Evolutionary conservation across 176 grass and related monocot species (phyloP), one percentile per base, ranked within the genome.

Genomic region (Olyra latifolia): DNA sequence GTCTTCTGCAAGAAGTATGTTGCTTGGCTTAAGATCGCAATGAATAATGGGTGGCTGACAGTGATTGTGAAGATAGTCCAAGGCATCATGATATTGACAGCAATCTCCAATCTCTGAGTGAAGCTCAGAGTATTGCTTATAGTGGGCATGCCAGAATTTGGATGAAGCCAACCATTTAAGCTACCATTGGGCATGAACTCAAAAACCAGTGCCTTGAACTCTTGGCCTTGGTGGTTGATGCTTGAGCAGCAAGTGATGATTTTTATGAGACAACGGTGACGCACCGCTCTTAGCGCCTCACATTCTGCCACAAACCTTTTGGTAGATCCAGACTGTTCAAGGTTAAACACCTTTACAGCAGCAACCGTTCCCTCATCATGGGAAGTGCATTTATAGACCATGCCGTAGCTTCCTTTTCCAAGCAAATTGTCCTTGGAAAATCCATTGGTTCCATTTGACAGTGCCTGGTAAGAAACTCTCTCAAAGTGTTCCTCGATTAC

Each of bases 11-110:
- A 89, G 80, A 72, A 89, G 80, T 28, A 87, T 69, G 5, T 87
- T 93, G 29, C 83, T 81, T n/a, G 83, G 84, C 48, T 87, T 93
- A 8, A 87, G 30, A 75, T 88, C 82, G 20, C 78, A 86, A 20
- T 88, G 90, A 20, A 83, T 59, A 8, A 87, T 76, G 57, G 90
- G 62, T 67, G 83, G 77, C 11, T 76, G n/a, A 30, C 68, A 56
- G 9, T 77, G 71, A 9, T 76, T 67, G 1, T 76, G 81, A 56
- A 83, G 80, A 75, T 83, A 83, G 14, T 74, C 59, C 46, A 74
- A 12, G 27, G 70, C 32, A 55, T 74, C 12, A 83, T 23, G 7
- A 67, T 47, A 67, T 58, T 7, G 0, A 82, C 25, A 40, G 12
- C 68, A 52, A 82, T 52, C 22, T 50, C 13, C 0, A 82, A 13